Base-by-base conservation (phyloP, 352 stramenopile species). In the Phytopythium helicoides region DNA sequence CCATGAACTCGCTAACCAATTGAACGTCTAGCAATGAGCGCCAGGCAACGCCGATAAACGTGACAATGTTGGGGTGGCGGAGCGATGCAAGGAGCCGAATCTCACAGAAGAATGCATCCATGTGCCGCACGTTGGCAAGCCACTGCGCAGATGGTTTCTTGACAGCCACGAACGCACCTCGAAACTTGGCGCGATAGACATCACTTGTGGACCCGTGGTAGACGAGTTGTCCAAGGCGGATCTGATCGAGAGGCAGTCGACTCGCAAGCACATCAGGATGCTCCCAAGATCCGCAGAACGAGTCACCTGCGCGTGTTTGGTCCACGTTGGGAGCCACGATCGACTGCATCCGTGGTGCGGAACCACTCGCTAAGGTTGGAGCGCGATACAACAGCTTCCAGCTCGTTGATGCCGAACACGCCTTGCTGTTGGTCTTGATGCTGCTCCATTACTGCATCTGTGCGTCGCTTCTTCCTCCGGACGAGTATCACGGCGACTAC, bases 1-100 rank as follows among this genome's bases (percentile, higher is more conserved):
- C 66, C 76, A 87, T 83, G 47, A 81, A 85, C 54, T 85, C 76
- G 21, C 62, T 79, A 38, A 87, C 55, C 33, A 73, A 60, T 34
- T 64, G 76, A 31, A 87, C 46, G 28, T 87, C 76, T 25, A 55
- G 48, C 12, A 81, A 56, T 19, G 70, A 78, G 16, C 64, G 63
- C 71, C 75, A 87, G 16, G 76, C 71, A 16, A 84, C 74, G 16
- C 73, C 73, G 14, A 82, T 16, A 36, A 82, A 77, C 6, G 55
- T 62, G 21, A 87, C 68, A 7, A 87, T 68, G 11, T 64, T 52
- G 5, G 63, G 58, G 40, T 87, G 72, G 2, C 71, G 66, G 0
- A 90, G 47, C 14, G 59, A 52, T 15, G 80, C 58, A 5, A 74
- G 54, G 4, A 86, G 45, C 7, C 64, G 52, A 7, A 88, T 71